phyloP scores from a whole-genome alignment of 2,329 filamentous ascomycete species.

The Microdochium bolleyi region DNA sequence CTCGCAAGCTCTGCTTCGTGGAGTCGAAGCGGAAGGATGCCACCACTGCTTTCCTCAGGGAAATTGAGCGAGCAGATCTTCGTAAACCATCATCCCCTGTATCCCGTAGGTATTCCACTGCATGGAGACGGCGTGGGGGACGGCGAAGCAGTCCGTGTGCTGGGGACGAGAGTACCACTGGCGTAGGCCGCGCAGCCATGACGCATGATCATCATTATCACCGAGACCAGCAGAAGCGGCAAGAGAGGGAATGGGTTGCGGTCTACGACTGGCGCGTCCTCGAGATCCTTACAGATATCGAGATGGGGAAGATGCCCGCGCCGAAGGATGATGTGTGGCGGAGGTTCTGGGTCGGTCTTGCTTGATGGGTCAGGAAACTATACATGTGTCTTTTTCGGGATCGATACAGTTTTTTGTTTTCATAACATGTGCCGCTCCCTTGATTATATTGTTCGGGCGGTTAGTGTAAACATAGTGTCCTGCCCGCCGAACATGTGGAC shows the following conservation, averaged over 20 bases:
- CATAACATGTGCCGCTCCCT: too few relatives aligned
- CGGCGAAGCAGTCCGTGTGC: not conserved
- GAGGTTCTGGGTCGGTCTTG: slow-evolving; percentile 33
- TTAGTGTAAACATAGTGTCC: too few relatives aligned
- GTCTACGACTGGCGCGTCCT: slow-evolving; percentile 41
- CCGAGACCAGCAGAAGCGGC: slow-evolving; percentile 11
- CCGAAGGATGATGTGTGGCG: slow-evolving; percentile 32
- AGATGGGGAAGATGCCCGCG: slow-evolving; percentile 24
- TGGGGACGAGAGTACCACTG: too few relatives aligned
- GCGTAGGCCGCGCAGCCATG: too few relatives aligned
- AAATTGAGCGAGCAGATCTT: slow-evolving; percentile 21
- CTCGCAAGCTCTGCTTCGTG: slow-evolving; percentile 29
- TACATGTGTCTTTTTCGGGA: too few relatives aligned
- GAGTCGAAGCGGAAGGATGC: slow-evolving; percentile 22
- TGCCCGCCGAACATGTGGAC: too few relatives aligned
- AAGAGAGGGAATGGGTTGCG: slow-evolving; percentile 25
- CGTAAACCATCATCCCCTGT: slow-evolving; percentile 1
- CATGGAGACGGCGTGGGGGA: not conserved
- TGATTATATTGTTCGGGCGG: too few relatives aligned
- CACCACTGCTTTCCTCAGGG: slow-evolving; percentile 22
- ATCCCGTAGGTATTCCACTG: too few relatives aligned
- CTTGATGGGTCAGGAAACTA: too few relatives aligned
- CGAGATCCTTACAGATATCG: slow-evolving; percentile 28
- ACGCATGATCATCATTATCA: not conserved
- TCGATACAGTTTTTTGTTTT: too few relatives aligned